Evolutionary conservation across 768 basidiomycete genomes (phyloP).

Genomic region (Leccinum subgranulosum): DNA sequence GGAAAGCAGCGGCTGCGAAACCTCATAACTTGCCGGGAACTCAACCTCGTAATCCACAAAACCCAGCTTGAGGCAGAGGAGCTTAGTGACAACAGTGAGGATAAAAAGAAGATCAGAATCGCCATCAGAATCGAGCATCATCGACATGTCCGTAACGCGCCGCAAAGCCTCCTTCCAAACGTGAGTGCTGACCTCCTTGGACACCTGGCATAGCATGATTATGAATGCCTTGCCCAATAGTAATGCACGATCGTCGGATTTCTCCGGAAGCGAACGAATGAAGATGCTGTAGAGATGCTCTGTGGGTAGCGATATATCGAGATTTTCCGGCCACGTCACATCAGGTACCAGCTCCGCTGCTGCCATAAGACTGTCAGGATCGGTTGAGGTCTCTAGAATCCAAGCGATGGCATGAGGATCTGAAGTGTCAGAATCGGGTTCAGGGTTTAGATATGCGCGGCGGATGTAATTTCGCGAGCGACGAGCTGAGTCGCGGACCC

Average conservation of each 20-base stretch:
- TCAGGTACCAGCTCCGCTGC: conserved; percentile 14
- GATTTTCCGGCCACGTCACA: conserved; percentile 12
- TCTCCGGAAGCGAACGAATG: neutral
- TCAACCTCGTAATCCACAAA: neutral
- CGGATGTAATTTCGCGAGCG: neutral
- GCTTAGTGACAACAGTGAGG: neutral
- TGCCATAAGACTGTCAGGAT: conserved; percentile 10
- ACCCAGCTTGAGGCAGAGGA: conserved; percentile 1
- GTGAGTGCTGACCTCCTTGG: neutral
- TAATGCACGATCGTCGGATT: neutral
- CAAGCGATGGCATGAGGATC: conserved; percentile 13
- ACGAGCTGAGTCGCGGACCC: neutral
- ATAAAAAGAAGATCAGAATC: conserved; percentile 2
- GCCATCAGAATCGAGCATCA: neutral
- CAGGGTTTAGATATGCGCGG: neutral
- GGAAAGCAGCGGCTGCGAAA: conserved; percentile 1
- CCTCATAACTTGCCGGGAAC: neutral
- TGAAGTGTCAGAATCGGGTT: neutral
- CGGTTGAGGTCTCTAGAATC: conserved; percentile 19
- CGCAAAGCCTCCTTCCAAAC: neutral
- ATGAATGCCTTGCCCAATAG: conserved; percentile 4
- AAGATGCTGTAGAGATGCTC: conserved; percentile 2
- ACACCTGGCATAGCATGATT: neutral
- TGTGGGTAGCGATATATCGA: conserved; percentile 7
- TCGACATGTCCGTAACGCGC: neutral